Evolutionary conservation across 148 eudicot genomes (phyloP).

Genomic region (Vaccinium vitisidaea): DNA sequence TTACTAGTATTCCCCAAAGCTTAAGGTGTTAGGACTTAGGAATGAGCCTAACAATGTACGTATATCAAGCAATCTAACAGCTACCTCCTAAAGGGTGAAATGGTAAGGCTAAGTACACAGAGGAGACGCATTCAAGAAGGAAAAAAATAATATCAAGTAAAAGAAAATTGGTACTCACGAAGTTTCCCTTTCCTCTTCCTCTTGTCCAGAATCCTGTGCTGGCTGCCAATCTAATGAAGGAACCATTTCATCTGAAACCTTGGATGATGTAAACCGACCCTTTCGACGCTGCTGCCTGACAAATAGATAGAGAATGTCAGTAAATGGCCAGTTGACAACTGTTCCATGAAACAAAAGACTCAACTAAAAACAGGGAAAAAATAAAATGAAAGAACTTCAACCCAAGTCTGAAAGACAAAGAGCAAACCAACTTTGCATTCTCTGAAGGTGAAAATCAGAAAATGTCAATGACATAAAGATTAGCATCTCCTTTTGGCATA

Average conservation of each 20-base stretch:
- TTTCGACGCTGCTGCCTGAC: conserved; percentile 41
- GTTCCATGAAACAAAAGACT: not conserved
- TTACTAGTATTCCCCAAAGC: too few relatives aligned
- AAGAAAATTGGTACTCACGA: conserved; percentile 34
- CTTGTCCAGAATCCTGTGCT: conserved; percentile 35
- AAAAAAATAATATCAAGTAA: not conserved
- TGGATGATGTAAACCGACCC: conserved; percentile 53
- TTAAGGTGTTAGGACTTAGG: too few relatives aligned
- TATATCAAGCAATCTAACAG: not conserved
- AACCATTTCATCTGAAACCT: conserved; percentile 42
- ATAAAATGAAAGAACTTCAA: not conserved
- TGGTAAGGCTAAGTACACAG: not conserved
- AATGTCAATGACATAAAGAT: not conserved
- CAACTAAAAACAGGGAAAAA: not conserved
- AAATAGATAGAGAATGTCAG: conserved; percentile 4
- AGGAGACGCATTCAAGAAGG: not conserved
- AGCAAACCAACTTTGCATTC: conserved; percentile 7
- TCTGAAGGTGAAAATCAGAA: not conserved
- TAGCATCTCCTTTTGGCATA: not conserved
- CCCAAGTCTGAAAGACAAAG: not conserved
- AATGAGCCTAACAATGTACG: too few relatives aligned
- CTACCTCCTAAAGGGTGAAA: not conserved
- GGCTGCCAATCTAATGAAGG: conserved; percentile 42
- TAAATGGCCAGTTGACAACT: conserved; percentile 6
- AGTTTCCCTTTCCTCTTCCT: conserved; percentile 49